Conservation (phyloP, 1,139 yeast genomes). For the Nakaseomyces nivariensis region DNA sequence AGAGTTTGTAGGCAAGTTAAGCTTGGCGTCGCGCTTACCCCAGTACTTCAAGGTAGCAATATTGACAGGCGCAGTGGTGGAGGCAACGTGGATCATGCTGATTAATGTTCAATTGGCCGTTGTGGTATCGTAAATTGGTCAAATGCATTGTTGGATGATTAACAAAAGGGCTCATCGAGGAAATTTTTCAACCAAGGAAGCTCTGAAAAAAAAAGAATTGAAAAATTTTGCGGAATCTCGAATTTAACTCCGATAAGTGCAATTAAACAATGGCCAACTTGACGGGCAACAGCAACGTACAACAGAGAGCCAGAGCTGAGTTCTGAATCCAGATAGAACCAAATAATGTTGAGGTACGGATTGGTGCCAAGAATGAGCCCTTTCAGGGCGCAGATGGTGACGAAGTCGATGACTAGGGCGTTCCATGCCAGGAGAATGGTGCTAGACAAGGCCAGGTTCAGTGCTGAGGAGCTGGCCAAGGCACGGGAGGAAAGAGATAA, state of each 20-base stretch:
- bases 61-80: slow-evolving; percentile 94
- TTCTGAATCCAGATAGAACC: not conserved
- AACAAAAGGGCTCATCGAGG: not conserved
- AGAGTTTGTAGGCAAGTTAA: slow-evolving; percentile 90
- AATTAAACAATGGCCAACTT: not conserved
- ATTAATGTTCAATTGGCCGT: slow-evolving; percentile 16
- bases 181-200: too few species aligned
- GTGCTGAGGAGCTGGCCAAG: slow-evolving; percentile 44
- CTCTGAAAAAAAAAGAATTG: too few species aligned
- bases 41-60: slow-evolving; percentile 96
- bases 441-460: slow-evolving; percentile 28
- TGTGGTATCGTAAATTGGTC: not conserved
- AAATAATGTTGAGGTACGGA: not conserved
- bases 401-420: not conserved
- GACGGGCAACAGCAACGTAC: too few species aligned
- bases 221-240: not conserved
- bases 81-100: slow-evolving; percentile 47
- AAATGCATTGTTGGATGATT: too few species aligned
- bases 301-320: not conserved
- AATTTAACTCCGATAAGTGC: slow-evolving; percentile 1
- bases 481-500: slow-evolving; percentile 50
- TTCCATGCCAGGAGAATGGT: not conserved
- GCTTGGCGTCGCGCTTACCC: slow-evolving; percentile 87
- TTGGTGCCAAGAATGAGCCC: not conserved
- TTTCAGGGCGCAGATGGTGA: not conserved